A percentile compares a stretch with the other conserved stretches of the same genome.
phyloP scores from a whole-genome alignment of 176 grass and related monocot genomes.

The Chloris gayana region DNA sequence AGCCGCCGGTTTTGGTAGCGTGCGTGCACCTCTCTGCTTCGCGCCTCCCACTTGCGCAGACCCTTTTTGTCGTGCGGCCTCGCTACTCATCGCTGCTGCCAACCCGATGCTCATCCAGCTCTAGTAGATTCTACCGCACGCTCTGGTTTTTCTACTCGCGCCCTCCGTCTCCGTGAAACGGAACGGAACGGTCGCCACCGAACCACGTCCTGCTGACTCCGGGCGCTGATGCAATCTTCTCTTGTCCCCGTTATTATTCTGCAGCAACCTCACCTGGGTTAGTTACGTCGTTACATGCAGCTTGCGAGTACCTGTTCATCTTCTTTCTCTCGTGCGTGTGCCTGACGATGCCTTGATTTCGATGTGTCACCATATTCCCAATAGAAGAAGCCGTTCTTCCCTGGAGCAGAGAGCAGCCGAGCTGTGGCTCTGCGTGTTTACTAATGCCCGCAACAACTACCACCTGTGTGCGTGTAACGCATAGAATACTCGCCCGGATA shows the following conservation, averaged over 20 bases:
- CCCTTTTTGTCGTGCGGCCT: background rate
- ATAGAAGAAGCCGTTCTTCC: slow-evolving; percentile 21
- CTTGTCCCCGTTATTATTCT: background rate
- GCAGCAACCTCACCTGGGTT: background rate
- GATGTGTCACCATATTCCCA: slow-evolving; percentile 38
- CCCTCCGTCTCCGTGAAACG: background rate
- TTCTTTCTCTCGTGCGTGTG: slow-evolving; percentile 12
- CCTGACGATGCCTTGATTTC: slow-evolving; percentile 30
- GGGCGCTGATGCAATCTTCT: slow-evolving; percentile 3
- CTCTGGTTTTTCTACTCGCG: background rate
- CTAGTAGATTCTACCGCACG: background rate
- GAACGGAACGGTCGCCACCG: background rate
- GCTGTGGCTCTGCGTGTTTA: slow-evolving; percentile 36
- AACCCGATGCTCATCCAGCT: background rate
- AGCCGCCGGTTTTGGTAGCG: background rate
- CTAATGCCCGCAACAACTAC: slow-evolving; percentile 24
- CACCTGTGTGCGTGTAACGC: slow-evolving; percentile 7
- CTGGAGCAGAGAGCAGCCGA: background rate
- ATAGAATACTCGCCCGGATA: slow-evolving; percentile 16
- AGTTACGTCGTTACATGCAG: background rate
- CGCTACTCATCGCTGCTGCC: background rate
- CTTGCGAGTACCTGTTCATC: background rate
- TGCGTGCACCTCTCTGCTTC: background rate
- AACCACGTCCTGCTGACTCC: slow-evolving; percentile 1
- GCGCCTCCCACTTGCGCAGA: background rate